Evolutionary conservation across 768 basidiomycete genomes (phyloP).

Genomic region (Fomitopsis serialis): DNA sequence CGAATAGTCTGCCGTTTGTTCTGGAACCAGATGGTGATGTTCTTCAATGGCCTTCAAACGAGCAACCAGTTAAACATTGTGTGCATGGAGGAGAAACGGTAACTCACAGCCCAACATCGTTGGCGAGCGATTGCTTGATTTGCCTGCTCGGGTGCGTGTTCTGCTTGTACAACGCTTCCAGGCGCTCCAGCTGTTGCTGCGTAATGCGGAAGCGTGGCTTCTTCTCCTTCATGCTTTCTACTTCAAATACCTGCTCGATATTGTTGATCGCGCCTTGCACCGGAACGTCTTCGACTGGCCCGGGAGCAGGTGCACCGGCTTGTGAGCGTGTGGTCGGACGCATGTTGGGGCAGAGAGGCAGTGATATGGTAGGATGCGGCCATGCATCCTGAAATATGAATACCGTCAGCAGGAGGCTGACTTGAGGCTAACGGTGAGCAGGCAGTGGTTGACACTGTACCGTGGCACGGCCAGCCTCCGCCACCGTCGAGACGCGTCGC

Average conservation of each 20-base stretch:
- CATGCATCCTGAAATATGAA: not conserved
- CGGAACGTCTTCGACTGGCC: not conserved
- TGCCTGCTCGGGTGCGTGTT: constrained; percentile 19
- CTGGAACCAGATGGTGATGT: constrained; percentile 71
- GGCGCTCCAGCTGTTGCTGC: constrained; percentile 17
- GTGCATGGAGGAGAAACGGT: not conserved
- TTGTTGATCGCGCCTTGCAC: not conserved
- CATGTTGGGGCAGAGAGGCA: no score
- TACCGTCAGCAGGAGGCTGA: no score
- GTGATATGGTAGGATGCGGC: no score
- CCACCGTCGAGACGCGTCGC: not conserved
- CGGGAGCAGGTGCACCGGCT: not conserved
- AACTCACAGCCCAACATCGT: constrained; percentile 20
- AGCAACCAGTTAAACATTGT: not conserved
- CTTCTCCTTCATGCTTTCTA: constrained; percentile 8
- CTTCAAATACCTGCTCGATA: not conserved
- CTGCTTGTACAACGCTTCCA: constrained; percentile 20
- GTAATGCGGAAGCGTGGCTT: constrained; percentile 36
- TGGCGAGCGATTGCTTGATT: constrained; percentile 20
- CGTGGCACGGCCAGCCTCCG: not conserved
- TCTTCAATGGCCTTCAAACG: constrained; percentile 34
- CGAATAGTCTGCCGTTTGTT: constrained; percentile 59
- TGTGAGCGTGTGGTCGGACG: not conserved
- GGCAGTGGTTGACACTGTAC: not conserved
- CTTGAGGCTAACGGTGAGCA: not conserved